Conservation (phyloP, 1,139 yeast species). For the Kluyveromyces sp. region DNA sequence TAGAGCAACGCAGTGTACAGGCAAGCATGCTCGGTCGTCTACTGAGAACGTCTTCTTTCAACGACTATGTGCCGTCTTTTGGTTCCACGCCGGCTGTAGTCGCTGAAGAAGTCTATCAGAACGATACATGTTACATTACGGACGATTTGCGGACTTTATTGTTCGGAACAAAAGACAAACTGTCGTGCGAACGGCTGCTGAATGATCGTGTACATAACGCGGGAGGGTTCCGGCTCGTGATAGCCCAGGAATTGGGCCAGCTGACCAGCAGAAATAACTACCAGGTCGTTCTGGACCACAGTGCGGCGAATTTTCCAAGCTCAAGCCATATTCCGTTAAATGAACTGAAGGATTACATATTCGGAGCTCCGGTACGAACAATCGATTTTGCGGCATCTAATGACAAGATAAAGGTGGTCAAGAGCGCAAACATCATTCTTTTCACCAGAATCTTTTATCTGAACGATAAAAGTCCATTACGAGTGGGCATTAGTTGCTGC, state of each 20-base stretch:
- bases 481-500: slow-evolving; percentile 29
- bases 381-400: slow-evolving; percentile 17
- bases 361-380: slow-evolving; percentile 30
- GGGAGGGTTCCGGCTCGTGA: slow-evolving; percentile 27
- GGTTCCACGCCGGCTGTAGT: neutral
- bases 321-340: slow-evolving; percentile 20
- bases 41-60: slow-evolving; percentile 13
- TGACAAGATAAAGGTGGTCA: slow-evolving; percentile 27
- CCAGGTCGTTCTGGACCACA: slow-evolving; percentile 28
- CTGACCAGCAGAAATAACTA: slow-evolving; percentile 32
- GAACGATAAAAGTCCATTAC: slow-evolving; percentile 1
- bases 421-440: slow-evolving; percentile 28
- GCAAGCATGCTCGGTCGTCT: slow-evolving; percentile 21
- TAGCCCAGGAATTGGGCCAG: slow-evolving; percentile 35
- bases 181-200: slow-evolving; percentile 9
- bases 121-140: slow-evolving; percentile 22
- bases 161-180: slow-evolving; percentile 20
- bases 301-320: slow-evolving; percentile 4
- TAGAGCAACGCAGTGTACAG: too few species aligned
- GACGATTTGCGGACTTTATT: slow-evolving; percentile 25
- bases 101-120: slow-evolving; percentile 6
- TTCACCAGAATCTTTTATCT: slow-evolving; percentile 25
- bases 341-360: slow-evolving; percentile 31
- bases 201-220: slow-evolving; percentile 9
- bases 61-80: slow-evolving; percentile 7